phyloP scores from a whole-genome alignment of 2,329 filamentous ascomycete genomes.

The Intubia oerlemansii region DNA sequence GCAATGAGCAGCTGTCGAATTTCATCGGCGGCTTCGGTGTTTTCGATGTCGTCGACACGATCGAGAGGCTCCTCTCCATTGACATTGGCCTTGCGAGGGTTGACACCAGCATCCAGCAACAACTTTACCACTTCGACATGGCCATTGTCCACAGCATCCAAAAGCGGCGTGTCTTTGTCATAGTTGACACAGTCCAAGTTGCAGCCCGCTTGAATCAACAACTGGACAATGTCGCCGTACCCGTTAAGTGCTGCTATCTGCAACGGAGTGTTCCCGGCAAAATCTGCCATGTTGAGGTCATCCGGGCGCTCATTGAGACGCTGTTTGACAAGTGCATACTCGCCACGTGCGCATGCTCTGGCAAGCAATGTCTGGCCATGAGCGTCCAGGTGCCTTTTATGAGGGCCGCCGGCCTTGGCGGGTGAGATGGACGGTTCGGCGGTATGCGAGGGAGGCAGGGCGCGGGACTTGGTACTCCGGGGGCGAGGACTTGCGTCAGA shows the following conservation, averaged over 20 bases:
- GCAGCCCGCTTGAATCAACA: constrained; percentile 68
- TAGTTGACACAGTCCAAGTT: constrained; percentile 60
- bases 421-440: constrained; percentile 44
- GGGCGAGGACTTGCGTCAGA: constrained; percentile 38
- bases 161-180: constrained; percentile 77
- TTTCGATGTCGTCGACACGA: constrained; percentile 54
- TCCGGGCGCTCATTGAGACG: constrained; percentile 61
- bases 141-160: constrained; percentile 92
- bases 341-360: constrained; percentile 72
- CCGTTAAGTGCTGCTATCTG: constrained; percentile 86
- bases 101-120: constrained; percentile 67
- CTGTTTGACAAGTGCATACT: constrained; percentile 57
- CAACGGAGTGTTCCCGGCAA: constrained; percentile 87
- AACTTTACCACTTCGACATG: constrained; percentile 76
- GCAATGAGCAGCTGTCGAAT: constrained; percentile 49
- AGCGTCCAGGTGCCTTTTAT: constrained; percentile 77
- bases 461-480: constrained; percentile 34
- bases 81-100: constrained; percentile 79
- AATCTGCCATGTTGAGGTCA: constrained; percentile 75
- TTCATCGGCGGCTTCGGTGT: constrained; percentile 58
- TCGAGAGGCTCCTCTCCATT: constrained; percentile 84
- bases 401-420: constrained; percentile 43
- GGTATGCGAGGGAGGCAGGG: constrained; percentile 31
- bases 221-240: constrained; percentile 66
- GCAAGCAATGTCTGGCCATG: constrained; percentile 82